Evolutionary conservation across 805 yeast genomes (phyloP).

Genomic region (Zygoascus flipseniorum): DNA sequence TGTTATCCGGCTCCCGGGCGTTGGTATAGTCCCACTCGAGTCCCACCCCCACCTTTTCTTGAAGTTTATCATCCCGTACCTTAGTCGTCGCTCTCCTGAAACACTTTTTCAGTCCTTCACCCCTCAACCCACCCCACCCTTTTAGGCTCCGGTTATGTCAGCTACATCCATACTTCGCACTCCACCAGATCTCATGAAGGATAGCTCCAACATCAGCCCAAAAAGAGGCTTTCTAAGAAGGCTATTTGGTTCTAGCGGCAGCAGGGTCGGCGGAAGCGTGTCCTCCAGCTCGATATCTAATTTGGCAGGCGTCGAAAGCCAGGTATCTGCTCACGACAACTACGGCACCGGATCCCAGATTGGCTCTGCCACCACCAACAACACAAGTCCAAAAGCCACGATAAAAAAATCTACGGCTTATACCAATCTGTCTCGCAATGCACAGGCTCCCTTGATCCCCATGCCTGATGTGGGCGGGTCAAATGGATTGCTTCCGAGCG

Average conservation of each 20-base stretch:
- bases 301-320: too few species aligned
- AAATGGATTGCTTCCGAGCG: neutral
- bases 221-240: neutral
- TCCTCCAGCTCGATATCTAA: too few species aligned
- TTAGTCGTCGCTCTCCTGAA: too few species aligned
- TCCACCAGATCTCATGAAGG: neutral
- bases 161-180: neutral
- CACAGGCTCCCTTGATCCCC: neutral
- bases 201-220: neutral
- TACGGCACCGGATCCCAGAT: neutral
- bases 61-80: too few species aligned
- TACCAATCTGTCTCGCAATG: neutral
- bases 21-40: too few species aligned
- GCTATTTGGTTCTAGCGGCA: neutral
- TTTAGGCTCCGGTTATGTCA: neutral
- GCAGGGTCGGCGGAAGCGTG: neutral
- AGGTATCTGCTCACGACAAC: too few species aligned
- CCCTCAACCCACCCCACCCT: too few species aligned
- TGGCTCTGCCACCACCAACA: too few species aligned
- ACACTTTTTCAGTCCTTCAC: too few species aligned
- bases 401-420: neutral
- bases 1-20: too few species aligned
- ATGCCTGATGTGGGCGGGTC: neutral
- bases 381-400: neutral
- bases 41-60: too few species aligned